Evolutionary conservation across 23 red algal genomes (phyloP), one percentile per base, ranked within the genome.

Genomic region (Cyanidioschyzon merolae): DNA sequence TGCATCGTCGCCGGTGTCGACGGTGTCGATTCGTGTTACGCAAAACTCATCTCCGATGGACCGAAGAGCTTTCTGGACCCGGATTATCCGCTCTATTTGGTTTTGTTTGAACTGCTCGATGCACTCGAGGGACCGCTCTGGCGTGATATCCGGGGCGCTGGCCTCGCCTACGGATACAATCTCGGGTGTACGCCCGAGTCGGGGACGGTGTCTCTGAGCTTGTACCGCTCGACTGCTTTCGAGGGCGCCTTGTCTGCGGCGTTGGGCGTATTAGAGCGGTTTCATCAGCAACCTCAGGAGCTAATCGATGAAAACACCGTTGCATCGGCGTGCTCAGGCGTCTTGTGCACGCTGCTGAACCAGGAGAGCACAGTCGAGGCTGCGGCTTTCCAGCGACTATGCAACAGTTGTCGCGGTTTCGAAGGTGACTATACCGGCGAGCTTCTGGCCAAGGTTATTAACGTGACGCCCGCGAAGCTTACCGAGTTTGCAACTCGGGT

Each of bases 81-180:
- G 2, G 63, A 71, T 71, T 77, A 77, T 27, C 54, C 75, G 16
- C 35, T 31, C 32, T 57, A 31, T 7, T n/a, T 71, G 78, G 78
- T 81, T 40, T 57, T 81, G 50, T 57, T 50, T 57, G 78, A 81
- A 27, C 59, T 71, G 36, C 45, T 81, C 37, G 59, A 34, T 25
- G 68, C 68, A 50, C 68, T 81, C 25, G 78, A 81, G 41, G 78
- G 78, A 31, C 78, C 78, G 2, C 38, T 81, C 1, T 81, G 78
- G 78, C 59, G 41, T 30, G 38, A 71, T 21, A 81, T 81, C 1
- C 78, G 78, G n/a, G 78, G 78, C 37, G 37, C 35, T 35, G 78
- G 78, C 16, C 68, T 71, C 39, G 78, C 78, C 0, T 81, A 81
- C 68, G 40, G 58, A 0, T 81, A 50, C 59, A 50, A n/a, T 0